phyloP scores from a whole-genome alignment of 495 filamentous ascomycete genomes.

The Halenospora varia region DNA sequence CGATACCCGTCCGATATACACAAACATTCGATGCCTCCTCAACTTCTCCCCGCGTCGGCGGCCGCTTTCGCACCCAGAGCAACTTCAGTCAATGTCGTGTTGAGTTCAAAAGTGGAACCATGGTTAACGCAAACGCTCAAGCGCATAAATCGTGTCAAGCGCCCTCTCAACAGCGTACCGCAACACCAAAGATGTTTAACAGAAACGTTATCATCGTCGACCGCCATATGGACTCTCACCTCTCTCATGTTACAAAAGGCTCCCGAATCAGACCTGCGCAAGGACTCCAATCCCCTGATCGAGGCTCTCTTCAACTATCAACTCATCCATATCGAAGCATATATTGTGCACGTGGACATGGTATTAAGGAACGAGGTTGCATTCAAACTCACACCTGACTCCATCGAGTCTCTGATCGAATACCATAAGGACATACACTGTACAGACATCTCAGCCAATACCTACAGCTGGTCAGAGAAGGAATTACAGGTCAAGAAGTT shows the following conservation, averaged over 20 bases:
- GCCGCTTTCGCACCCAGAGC: slow-evolving; percentile 91
- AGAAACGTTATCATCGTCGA: slow-evolving; percentile 85
- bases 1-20: slow-evolving; percentile 18
- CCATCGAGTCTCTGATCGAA: slow-evolving; percentile 91
- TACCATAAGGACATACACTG: slow-evolving; percentile 98
- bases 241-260: slow-evolving; percentile 92
- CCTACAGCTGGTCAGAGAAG: slow-evolving; percentile 97
- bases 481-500: slow-evolving; percentile 93
- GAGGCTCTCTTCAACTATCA: slow-evolving; percentile 93
- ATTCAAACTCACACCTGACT: slow-evolving; percentile 96
- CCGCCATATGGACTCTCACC: slow-evolving; percentile 93
- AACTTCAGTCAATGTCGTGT: slow-evolving; percentile 90
- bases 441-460: slow-evolving; percentile 80
- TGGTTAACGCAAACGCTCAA: slow-evolving; percentile 98
- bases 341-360: slow-evolving; percentile 99
- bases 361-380: slow-evolving; percentile 96
- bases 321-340: slow-evolving; percentile 92
- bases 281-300: slow-evolving; percentile 80
- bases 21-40: slow-evolving; percentile 65
- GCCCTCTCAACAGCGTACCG: slow-evolving; percentile 93
- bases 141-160: slow-evolving; percentile 95
- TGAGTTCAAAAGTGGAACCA: slow-evolving; percentile 90
- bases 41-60: slow-evolving; percentile 90
- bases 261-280: slow-evolving; percentile 80
- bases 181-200: slow-evolving; percentile 97